A percentile compares a stretch with the other conserved stretches of the same genome.
Evolutionary conservation across 1,284 basidiomycete genomes (phyloP).

Genomic region (Tilletia setariae): DNA sequence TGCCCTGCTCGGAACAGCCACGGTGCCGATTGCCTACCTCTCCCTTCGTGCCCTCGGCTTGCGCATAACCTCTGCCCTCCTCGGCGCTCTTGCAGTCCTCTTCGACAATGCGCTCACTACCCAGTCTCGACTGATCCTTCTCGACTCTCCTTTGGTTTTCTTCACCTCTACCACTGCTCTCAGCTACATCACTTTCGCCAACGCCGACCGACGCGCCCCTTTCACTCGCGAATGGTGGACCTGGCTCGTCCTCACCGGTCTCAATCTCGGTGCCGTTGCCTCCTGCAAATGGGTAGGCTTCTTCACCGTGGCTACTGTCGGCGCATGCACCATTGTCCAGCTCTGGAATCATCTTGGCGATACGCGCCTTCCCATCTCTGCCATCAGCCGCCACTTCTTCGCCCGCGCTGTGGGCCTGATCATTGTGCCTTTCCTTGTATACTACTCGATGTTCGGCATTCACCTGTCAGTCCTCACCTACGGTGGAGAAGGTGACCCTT

Average conservation of each 20-base stretch:
- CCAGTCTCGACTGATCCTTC: constrained; percentile 91
- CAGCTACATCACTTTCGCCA: constrained; percentile 84
- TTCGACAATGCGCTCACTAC: constrained; percentile 96
- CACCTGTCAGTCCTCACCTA: constrained; percentile 85
- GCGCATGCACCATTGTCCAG: constrained; percentile 77
- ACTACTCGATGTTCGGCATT: constrained; percentile 91
- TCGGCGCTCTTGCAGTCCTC: constrained; percentile 83
- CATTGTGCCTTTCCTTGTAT: constrained; percentile 76
- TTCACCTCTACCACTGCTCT: constrained; percentile 88
- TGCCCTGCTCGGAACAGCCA: constrained; percentile 80
- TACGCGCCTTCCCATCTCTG: constrained; percentile 69
- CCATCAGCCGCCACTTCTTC: constrained; percentile 78
- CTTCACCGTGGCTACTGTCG: constrained; percentile 96
- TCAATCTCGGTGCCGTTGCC: constrained; percentile 83
- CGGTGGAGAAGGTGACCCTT: constrained; percentile 93
- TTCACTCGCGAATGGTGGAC: constrained; percentile 88
- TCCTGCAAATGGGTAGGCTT: constrained; percentile 98
- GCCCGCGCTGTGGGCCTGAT: constrained; percentile 88
- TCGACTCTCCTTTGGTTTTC: constrained; percentile 95
- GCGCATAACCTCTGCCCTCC: constrained; percentile 74
- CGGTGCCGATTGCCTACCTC: constrained; percentile 81
- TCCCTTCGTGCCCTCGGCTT: constrained; percentile 89
- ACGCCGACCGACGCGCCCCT: constrained; percentile 71
- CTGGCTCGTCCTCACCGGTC: constrained; percentile 82
- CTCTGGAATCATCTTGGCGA: constrained; percentile 90